Base-by-base conservation (phyloP, 2,329 filamentous ascomycete species). In the Pseudocercospora cruenta region DNA sequence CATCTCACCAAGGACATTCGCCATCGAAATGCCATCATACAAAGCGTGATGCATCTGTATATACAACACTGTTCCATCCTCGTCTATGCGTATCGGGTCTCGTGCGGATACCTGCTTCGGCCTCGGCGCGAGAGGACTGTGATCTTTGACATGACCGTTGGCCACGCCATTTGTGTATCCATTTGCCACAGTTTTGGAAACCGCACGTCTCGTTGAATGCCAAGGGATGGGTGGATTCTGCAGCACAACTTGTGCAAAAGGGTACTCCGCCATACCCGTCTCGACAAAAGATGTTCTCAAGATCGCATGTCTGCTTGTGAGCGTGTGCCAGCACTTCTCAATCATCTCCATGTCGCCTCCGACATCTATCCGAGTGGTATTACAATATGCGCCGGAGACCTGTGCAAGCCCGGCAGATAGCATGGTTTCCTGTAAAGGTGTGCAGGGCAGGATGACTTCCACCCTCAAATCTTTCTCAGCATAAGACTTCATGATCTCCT, bases 401-500 rank as follows among this genome's bases (percentile, higher is more conserved):
- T 68, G 81, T 72, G 79, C 79, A 3, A 77, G 70, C 26, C 79
- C 79, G 8, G 87, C 86, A 2, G 88, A 89, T 0, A 97, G 82
- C 93, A 97, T 97, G 0, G 90, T 91, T 80, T 96, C 91, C 76
- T 97, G 94, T 0, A 97, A 80, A 0, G 93, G 91, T 1, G 93
- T 96, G 75, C 94, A 97, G 0, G 93, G 93, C 4, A 94, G 79
- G 8, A 96, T 82, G 1, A 80, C 82, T 31, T 85, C 78, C 2
- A 91, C 80, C 0, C 70, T 22, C 3, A 54, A 47, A 2, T 64
- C 67, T 24, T 60, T 39, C 1, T 54, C 36, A 14, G 58, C 59
- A 31, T 62, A 69, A 1, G 54, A 51, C 6, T 45, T 51, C 12
- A 51, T 24, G 19, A 71, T 65, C 9, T 63, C 33, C 10, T 68